Evolutionary conservation across 1,139 yeast genomes (phyloP).

Genomic region (Geotrichum armillariae): DNA sequence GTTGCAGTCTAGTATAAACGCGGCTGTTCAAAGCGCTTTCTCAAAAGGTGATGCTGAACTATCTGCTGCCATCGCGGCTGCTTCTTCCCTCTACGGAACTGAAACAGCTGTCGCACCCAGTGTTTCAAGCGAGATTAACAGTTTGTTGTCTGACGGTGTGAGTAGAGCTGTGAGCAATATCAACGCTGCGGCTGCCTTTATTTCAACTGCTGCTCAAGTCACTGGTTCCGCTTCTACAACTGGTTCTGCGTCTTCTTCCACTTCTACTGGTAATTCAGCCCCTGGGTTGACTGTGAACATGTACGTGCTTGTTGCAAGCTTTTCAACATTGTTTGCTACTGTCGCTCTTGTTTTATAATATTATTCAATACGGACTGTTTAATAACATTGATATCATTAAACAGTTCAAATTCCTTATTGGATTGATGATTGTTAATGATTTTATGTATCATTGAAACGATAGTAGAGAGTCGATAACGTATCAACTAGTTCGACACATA

Average conservation of each 20-base stretch:
- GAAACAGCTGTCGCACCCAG: conserved; percentile 4
- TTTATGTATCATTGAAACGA: too few species aligned
- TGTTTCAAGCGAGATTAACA: neutral
- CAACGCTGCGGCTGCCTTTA: neutral
- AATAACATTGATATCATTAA: too few species aligned
- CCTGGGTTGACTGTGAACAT: neutral
- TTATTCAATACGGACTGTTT: too few species aligned
- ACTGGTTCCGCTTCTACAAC: neutral
- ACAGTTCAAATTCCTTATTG: neutral
- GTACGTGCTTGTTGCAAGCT: neutral
- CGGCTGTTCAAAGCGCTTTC: conserved; percentile 1
- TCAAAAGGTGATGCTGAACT: conserved; percentile 7
- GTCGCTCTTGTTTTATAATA: neutral
- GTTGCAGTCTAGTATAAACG: conserved; percentile 11
- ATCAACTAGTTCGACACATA: too few species aligned
- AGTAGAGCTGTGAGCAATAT: neutral
- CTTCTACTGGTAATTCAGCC: neutral
- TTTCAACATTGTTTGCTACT: neutral
- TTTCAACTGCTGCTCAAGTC: neutral
- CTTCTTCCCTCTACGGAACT: conserved; percentile 3
- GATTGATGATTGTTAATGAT: too few species aligned
- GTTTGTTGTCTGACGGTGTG: neutral
- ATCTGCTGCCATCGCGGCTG: conserved; percentile 4
- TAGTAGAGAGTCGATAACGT: too few species aligned
- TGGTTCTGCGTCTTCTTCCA: neutral